These are phyloP conservation scores for Scopulariopsis brevicaulis DNA, from an alignment of 2,329 filamentous ascomycete species.

Conservation along the genomic window DNA sequence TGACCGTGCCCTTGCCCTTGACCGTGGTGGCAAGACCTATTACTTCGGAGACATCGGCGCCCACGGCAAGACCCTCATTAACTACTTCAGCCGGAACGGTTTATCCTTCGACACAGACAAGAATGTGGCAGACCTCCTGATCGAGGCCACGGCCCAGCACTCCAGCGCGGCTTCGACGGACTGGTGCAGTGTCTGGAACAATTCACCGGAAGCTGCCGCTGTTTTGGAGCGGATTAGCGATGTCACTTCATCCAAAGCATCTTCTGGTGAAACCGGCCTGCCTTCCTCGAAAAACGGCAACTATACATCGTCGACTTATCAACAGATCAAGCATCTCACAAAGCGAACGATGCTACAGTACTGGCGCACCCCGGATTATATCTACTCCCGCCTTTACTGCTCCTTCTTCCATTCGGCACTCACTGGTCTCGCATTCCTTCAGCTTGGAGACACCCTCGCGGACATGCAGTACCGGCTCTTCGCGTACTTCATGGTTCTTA, in stretches of 20 bases:
- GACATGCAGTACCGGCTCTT: neutral
- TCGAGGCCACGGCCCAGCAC: neutral
- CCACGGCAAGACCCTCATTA: neutral
- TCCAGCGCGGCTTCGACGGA: neutral
- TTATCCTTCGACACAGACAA: conserved; percentile 21
- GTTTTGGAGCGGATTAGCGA: conserved; percentile 54
- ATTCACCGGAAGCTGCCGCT: conserved; percentile 46
- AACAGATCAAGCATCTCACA: conserved; percentile 54
- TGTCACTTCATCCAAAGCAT: conserved; percentile 4
- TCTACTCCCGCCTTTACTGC: conserved; percentile 33
- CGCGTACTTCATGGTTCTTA: neutral
- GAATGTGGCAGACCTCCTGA: conserved; percentile 34
- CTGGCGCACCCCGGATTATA: conserved; percentile 66
- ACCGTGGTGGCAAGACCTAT: neutral
- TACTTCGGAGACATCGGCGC: conserved; percentile 6
- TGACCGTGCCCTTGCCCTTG: neutral
- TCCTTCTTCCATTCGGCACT: conserved; percentile 59
- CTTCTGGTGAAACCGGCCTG: neutral
- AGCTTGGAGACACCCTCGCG: conserved; percentile 40
- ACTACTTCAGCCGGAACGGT: neutral
- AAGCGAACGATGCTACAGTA: conserved; percentile 61
- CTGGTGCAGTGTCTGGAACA: conserved; percentile 67
- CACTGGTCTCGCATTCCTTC: conserved; percentile 70
- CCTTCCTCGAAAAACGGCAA: neutral
- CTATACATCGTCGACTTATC: neutral